Evolutionary conservation across 805 yeast species (phyloP), one percentile per base, ranked within the genome.

Genomic region (Monosporozyma unispora): DNA sequence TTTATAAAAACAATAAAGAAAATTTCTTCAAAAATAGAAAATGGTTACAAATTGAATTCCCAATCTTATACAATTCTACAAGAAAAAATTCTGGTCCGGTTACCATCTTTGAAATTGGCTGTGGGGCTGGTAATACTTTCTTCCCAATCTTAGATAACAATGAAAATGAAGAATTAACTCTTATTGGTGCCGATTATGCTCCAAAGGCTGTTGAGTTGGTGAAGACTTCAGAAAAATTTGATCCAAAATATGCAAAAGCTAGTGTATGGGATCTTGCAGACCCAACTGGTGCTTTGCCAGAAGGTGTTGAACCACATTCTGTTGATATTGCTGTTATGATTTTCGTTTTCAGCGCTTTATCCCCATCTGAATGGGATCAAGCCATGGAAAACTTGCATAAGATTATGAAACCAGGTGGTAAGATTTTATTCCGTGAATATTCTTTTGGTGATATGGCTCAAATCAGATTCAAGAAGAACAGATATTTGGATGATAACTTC

Each of bases 41-140:
- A 62, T 93, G 99, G 99, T 73, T 93, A 52, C 88, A 87, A 63
- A 84, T 91, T 45, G 99, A 93, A 69, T 93, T 93, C 55, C 99
- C 99, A 1, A 70, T 79, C 12, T 68, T 93, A 33, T 91, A 84
- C 61, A 83, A 82, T 52, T 84, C 87, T 5, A 87, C 96, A 3
- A 79, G 80, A 53, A 76, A 78, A 22, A 84, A 82, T 55, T 74
- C 82, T 6, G 84, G 88, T n/a, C 78, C 83, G 4, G 75, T 76
- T 21, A 80, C 82, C 3, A 83, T 93, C 31, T 74, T 93, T 49
- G 99, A 93, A 67, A 84, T 93, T 44, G 99, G 99, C 3, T 93
- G 99, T 70, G 99, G 99, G 50, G 98, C 96, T 4, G 99, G 99
- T 10, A 93, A 93, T 66, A 93, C 99, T 0, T 78, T 93, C 72